Evolutionary conservation across 768 basidiomycete genomes (phyloP).

Genomic region (Panaeolus papilionaceus): DNA sequence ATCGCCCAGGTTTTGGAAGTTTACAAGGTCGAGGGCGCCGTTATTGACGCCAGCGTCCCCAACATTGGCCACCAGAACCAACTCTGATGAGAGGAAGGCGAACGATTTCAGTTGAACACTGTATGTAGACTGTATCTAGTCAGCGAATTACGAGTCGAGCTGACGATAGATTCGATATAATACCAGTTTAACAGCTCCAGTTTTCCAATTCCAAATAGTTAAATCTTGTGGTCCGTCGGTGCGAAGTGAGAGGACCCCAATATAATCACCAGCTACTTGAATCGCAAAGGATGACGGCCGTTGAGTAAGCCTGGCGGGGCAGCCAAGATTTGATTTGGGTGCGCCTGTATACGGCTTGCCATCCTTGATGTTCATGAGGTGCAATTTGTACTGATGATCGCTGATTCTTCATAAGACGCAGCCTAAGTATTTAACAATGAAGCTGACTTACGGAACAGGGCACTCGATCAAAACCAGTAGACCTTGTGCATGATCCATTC

Average conservation of each 20-base stretch:
- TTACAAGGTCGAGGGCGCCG: slow-evolving; percentile 40
- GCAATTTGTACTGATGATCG: slow-evolving; percentile 36
- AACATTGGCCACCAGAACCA: slow-evolving; percentile 43
- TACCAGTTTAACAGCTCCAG: slow-evolving; percentile 55
- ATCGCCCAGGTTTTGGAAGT: slow-evolving; percentile 41
- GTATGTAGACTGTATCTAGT: neutral
- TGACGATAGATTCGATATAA: neutral
- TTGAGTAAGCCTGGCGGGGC: slow-evolving; percentile 17
- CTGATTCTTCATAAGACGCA: neutral
- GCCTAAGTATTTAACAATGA: neutral
- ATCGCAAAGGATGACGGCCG: slow-evolving; percentile 46
- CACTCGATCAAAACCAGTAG: slow-evolving; percentile 60
- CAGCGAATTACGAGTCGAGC: neutral
- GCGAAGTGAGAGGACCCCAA: slow-evolving; percentile 53
- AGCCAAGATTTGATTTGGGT: slow-evolving; percentile 30
- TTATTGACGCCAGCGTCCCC: slow-evolving; percentile 15
- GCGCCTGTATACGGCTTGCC: slow-evolving; percentile 54
- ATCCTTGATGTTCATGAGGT: slow-evolving; percentile 51
- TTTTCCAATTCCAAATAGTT: slow-evolving; percentile 75
- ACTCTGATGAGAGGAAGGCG: slow-evolving; percentile 42
- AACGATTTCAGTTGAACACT: neutral
- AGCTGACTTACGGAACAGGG: slow-evolving; percentile 39
- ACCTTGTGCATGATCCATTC: slow-evolving; percentile 72
- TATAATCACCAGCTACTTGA: slow-evolving; percentile 57
- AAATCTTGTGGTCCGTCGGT: slow-evolving; percentile 50